phyloP scores from a whole-genome alignment of 2,329 filamentous ascomycete species.

The Neopestalotiopsis rosae region DNA sequence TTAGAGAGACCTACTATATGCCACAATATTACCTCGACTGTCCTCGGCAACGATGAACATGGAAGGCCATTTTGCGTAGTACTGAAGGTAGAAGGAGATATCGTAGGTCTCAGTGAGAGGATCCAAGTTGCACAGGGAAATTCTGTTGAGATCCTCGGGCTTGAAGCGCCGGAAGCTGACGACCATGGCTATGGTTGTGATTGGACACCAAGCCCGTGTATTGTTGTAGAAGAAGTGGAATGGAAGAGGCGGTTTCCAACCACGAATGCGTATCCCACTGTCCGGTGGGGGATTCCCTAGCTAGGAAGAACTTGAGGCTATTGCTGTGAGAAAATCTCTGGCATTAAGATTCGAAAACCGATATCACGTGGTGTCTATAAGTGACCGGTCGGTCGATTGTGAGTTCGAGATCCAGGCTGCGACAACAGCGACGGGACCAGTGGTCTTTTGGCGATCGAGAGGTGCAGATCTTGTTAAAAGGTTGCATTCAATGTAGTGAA shows the following conservation, averaged over 20 bases:
- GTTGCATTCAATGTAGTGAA: background rate
- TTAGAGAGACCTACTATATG: constrained; percentile 73
- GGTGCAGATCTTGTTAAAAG: background rate
- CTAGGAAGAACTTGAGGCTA: too few species aligned
- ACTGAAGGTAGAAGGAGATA: constrained; percentile 92
- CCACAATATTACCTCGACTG: constrained; percentile 84
- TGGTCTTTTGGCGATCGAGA: background rate
- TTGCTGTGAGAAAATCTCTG: too few species aligned
- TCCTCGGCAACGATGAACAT: constrained; percentile 93
- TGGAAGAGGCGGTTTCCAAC: background rate
- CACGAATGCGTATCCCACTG: background rate
- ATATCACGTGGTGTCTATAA: too few species aligned
- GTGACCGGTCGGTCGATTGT: too few species aligned
- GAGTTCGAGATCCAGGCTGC: background rate
- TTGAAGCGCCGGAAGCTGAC: constrained; percentile 85
- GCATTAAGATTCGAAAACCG: too few species aligned
- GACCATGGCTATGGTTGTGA: constrained; percentile 56
- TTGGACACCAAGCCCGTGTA: background rate
- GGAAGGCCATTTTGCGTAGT: constrained; percentile 93
- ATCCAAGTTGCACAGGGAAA: constrained; percentile 95
- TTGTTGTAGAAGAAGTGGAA: background rate
- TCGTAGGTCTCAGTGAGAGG: constrained; percentile 98
- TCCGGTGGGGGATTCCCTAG: too few species aligned
- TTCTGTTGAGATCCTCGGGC: constrained; percentile 82
- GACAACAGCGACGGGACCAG: background rate